A percentile compares a stretch with the other conserved stretches of the same genome.
phyloP scores from a whole-genome alignment of 805 yeast species.

The Saccharomycopsis javanensis region DNA sequence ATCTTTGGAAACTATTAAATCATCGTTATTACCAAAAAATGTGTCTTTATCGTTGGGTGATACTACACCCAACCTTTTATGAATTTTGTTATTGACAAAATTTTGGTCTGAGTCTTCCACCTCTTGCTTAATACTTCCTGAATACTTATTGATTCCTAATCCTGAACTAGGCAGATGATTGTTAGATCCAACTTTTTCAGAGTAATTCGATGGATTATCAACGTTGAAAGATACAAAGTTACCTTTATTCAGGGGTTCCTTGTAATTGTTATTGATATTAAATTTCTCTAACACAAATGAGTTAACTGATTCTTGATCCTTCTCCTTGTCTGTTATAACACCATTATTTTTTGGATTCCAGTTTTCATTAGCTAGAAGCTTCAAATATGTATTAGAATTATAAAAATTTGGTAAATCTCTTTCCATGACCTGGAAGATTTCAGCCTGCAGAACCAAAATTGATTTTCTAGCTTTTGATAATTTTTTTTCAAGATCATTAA shows the following conservation, averaged over 20 bases:
- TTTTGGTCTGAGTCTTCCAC: background rate
- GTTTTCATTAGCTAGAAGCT: slow-evolving; percentile 33
- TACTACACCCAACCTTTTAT: background rate
- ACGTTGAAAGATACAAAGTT: too few relatives aligned
- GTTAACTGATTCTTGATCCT: background rate
- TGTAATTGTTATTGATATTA: background rate
- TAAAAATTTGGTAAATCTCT: slow-evolving; percentile 52
- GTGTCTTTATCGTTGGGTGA: background rate
- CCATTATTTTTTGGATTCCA: background rate
- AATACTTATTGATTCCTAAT: background rate
- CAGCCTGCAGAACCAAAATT: slow-evolving; percentile 49
- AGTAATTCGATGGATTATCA: background rate
- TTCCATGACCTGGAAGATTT: slow-evolving; percentile 40
- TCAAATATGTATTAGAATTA: slow-evolving; percentile 44
- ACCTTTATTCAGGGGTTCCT: background rate
- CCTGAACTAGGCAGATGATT: background rate
- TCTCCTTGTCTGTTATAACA: background rate
- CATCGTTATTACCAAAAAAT: slow-evolving; percentile 16
- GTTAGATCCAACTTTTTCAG: background rate
- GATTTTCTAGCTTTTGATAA: slow-evolving; percentile 50
- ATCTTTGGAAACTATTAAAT: slow-evolving; percentile 29
- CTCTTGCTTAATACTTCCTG: background rate
- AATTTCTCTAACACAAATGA: background rate
- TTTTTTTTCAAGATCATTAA: slow-evolving; percentile 19
- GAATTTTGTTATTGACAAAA: background rate